Evolutionary conservation across 2,329 filamentous ascomycete genomes (phyloP).

Genomic region (Pyrenophora graminea): DNA sequence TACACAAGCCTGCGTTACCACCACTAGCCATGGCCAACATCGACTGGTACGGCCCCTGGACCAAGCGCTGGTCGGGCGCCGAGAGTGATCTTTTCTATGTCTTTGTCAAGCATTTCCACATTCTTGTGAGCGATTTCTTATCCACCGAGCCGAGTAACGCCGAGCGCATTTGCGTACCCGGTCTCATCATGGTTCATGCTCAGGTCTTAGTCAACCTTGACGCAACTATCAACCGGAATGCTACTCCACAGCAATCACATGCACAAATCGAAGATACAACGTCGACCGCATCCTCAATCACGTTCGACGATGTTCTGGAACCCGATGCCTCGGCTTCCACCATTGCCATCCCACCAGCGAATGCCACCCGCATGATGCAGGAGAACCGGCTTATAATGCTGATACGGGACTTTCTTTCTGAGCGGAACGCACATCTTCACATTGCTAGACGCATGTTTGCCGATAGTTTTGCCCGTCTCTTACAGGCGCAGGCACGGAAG

Average conservation of each 20-base stretch:
- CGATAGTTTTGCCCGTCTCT: constrained; percentile 71
- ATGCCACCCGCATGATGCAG: constrained; percentile 79
- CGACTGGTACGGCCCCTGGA: constrained; percentile 85
- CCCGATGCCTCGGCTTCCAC: constrained; percentile 70
- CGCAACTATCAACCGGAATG: constrained; percentile 78
- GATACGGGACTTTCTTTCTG: constrained; percentile 76
- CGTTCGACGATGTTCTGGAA: constrained; percentile 68
- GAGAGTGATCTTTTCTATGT: constrained; percentile 92
- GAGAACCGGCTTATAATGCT: constrained; percentile 85
- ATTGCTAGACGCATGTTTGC: constrained; percentile 72
- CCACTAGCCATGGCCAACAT: constrained; percentile 72
- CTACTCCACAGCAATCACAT: constrained; percentile 44
- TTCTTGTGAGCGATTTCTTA: constrained; percentile 70
- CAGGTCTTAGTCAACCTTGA: constrained; percentile 81
- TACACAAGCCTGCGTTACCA: constrained; percentile 68
- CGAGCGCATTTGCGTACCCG: constrained; percentile 71
- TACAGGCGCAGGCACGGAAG: constrained; percentile 74
- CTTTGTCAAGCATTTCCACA: constrained; percentile 85
- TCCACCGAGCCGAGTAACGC: constrained; percentile 54
- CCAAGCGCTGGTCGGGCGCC: constrained; percentile 80
- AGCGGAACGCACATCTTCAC: constrained; percentile 58
- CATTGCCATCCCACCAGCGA: constrained; percentile 66
- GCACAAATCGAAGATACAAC: constrained; percentile 26
- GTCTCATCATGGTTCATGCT: constrained; percentile 77
- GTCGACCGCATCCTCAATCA: constrained; percentile 55